Base-by-base conservation (phyloP, 345 rosid genomes). In the Euphorbia lathyris region DNA sequence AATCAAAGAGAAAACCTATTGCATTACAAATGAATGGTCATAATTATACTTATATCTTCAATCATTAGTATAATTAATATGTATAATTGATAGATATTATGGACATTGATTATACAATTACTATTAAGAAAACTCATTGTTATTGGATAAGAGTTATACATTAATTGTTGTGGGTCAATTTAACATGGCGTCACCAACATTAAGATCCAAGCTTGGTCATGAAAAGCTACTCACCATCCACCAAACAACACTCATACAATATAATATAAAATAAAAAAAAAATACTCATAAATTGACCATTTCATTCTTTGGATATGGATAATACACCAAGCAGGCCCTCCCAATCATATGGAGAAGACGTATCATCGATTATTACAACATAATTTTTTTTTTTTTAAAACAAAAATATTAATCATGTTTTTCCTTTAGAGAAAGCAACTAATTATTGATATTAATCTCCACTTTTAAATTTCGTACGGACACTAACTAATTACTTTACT, bases 101-200 rank as follows among this genome's bases (percentile, higher is more conserved):
- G n/a, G n/a, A n/a, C n/a, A n/a, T n/a, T n/a, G n/a, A n/a, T n/a
- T n/a, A n/a, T n/a, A n/a, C n/a, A n/a, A n/a, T n/a, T n/a, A n/a
- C n/a, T n/a, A n/a, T n/a, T n/a, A n/a, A n/a, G n/a, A 40, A 38
- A 22, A 2, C 1, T 13, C 11, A 13, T 47, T 14, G 1, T 16
- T 9, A 27, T 27, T 27, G 9, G 16, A 27, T 57, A 57, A 57
- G 19, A 13, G n/a, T 50, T 58, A 29, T 7, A n/a, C n/a, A 55
- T 23, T 2, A 1, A 8, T 30, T 9, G 1, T 23, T 32, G 11
- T 4, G 40, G 38, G 20, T 48, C n/a, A 1, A 48, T 8, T 19
- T 51, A n/a, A 1, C 17, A 65, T 76, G 77, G 68, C 73, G 76
- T 76, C 81, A 76, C 52, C 79, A 65, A 65, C 80, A 76, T 55